Evolutionary conservation across 768 basidiomycete genomes (phyloP).

Genomic region (Lentinula guzmanii): DNA sequence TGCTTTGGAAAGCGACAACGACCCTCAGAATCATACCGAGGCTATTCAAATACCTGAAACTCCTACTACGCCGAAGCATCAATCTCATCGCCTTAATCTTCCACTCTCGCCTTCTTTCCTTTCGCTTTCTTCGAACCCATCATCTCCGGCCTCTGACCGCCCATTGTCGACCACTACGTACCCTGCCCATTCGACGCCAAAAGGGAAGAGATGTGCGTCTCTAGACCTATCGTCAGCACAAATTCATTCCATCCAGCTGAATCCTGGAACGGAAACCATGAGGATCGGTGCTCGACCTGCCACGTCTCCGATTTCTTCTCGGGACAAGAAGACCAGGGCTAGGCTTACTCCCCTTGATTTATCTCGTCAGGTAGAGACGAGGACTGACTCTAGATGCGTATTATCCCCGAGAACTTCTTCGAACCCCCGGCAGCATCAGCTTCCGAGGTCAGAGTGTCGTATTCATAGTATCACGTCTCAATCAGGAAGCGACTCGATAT

Average conservation of each 20-base stretch:
- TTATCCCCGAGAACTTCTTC: neutral
- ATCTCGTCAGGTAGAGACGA: neutral
- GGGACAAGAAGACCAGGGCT: neutral
- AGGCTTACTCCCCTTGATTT: neutral
- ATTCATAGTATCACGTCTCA: neutral
- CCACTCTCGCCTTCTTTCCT: constrained; percentile 1
- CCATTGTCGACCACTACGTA: neutral
- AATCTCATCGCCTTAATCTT: neutral
- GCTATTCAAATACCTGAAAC: neutral
- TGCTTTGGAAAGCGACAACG: neutral
- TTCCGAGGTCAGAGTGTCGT: neutral
- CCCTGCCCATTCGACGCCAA: neutral
- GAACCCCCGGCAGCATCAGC: neutral
- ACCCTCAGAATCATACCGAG: neutral
- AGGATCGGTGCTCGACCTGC: neutral
- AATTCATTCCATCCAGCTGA: neutral
- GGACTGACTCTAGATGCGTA: neutral
- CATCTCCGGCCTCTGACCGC: neutral
- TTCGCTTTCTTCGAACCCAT: neutral
- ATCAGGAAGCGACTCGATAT: neutral
- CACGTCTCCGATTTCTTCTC: neutral
- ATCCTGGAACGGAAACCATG: neutral
- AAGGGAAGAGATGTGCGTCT: neutral
- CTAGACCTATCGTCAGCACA: neutral
- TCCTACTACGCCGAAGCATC: neutral